Evolutionary conservation across 2,329 filamentous ascomycete species (phyloP).

Genomic region (Chaetomium sp.): DNA sequence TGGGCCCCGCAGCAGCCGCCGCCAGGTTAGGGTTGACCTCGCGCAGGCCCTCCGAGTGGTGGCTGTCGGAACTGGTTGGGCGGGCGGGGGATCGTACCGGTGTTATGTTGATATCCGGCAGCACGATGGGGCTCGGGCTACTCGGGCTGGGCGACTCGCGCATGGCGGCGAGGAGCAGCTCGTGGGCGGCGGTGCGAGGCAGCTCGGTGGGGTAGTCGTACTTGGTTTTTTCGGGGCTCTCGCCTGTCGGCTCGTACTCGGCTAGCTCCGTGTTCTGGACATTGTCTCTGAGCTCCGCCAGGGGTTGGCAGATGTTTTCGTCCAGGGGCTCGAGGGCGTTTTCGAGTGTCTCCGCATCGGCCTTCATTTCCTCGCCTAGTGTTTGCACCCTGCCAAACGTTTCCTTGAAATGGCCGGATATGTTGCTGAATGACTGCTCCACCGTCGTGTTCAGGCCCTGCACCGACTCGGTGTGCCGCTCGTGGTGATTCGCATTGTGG

Average conservation of each 20-base stretch:
- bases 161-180: slow-evolving; percentile 46
- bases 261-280: slow-evolving; percentile 66
- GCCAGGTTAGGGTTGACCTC: slow-evolving; percentile 56
- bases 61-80: slow-evolving; percentile 15
- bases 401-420: slow-evolving; percentile 69
- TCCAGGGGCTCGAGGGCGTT: slow-evolving; percentile 64
- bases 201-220: slow-evolving; percentile 82
- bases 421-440: slow-evolving; percentile 70
- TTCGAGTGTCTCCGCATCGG: slow-evolving; percentile 60
- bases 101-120: slow-evolving; percentile 23
- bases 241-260: slow-evolving; percentile 83
- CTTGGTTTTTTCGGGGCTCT: slow-evolving; percentile 77
- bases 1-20: slow-evolving; percentile 34
- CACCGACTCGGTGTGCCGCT: slow-evolving; percentile 68
- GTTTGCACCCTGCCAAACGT: slow-evolving; percentile 68
- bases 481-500: slow-evolving; percentile 78
- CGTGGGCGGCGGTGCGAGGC: slow-evolving; percentile 67
- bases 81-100: slow-evolving; percentile 18
- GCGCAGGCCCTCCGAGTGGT: slow-evolving; percentile 50
- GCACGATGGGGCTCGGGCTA: slow-evolving; percentile 31
- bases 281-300: slow-evolving; percentile 70
- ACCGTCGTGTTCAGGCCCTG: slow-evolving; percentile 66
- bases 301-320: slow-evolving; percentile 64
- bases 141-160: slow-evolving; percentile 33
- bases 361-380: slow-evolving; percentile 68